Base-by-base conservation (phyloP, 1,139 yeast genomes). In the Blastobotrys serpentis region DNA sequence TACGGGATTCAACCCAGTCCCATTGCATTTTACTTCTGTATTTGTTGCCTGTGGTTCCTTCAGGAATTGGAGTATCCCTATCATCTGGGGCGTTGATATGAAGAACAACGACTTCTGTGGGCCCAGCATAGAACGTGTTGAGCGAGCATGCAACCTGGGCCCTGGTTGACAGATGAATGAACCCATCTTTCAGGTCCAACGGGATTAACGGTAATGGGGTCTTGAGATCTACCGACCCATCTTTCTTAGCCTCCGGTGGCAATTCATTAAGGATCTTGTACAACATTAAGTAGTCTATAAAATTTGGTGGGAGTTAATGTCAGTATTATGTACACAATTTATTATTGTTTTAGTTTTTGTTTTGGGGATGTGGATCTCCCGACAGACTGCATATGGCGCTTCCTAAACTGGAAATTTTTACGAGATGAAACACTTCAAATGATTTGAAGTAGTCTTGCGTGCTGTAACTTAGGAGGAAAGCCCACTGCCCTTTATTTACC, bases 271-370 rank as follows among this genome's bases (percentile, higher is more conserved):
- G 53, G 29, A 63, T 63, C 47, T 63, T 63, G 56, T 57, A 63
- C 32, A 61, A 49, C 60, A 61, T 60, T 38, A 34, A 18, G 11
- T 6, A 23, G n/a, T n/a, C n/a, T n/a, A n/a, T n/a, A n/a, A n/a
- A n/a, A n/a, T n/a, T n/a, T n/a, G n/a, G n/a, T n/a, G n/a, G n/a
- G n/a, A n/a, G n/a, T n/a, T n/a, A n/a, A n/a, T n/a, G n/a, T n/a
- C n/a, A n/a, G n/a, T n/a, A n/a, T n/a, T n/a, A 58, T 67, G 0
- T 62, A 71, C 1, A 64, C 67, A 0, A 59, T 69, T 0, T 60
- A 62, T 2, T 48, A 53, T 2, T n/a, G n/a, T n/a, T n/a, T n/a
- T n/a, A n/a, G n/a, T n/a, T n/a, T n/a, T n/a, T n/a, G n/a, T n/a
- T n/a, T n/a, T n/a, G n/a, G n/a, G n/a, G n/a, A n/a, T n/a, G n/a